Evolutionary conservation across 345 rosid species (phyloP).

Genomic region (Mercurialis annua): DNA sequence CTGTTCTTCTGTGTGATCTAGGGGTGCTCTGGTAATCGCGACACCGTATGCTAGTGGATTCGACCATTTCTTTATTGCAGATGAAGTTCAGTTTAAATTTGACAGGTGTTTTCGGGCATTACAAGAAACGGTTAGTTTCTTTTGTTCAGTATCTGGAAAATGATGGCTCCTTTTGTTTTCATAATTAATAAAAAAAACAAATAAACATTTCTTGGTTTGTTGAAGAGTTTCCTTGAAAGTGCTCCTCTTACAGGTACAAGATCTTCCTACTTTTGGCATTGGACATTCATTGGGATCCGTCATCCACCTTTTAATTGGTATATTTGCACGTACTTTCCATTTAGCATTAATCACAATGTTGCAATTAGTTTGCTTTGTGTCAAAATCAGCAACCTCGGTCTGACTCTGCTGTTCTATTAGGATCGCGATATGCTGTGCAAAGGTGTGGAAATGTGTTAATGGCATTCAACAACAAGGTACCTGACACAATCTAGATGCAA

Average conservation of each 20-base stretch:
- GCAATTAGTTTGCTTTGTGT: conserved; percentile 14
- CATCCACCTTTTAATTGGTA: conserved; percentile 96
- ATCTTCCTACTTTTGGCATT: conserved; percentile 88
- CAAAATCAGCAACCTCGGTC: conserved; percentile 25
- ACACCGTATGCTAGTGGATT: conserved; percentile 98
- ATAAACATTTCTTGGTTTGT: not conserved
- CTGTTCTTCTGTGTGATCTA: conserved; percentile 31
- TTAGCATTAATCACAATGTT: conserved; percentile 5
- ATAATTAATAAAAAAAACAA: no score
- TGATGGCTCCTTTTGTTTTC: not conserved
- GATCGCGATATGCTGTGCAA: conserved; percentile 93
- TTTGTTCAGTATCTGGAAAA: conserved; percentile 6
- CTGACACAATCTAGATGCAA: conserved; percentile 7
- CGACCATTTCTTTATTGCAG: conserved; percentile 91
- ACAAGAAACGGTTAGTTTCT: conserved; percentile 63
- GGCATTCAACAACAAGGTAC: conserved; percentile 98
- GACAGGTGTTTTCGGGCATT: conserved; percentile 78
- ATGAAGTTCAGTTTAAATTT: conserved; percentile 91
- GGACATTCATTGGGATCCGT: conserved; percentile 96
- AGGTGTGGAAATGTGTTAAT: conserved; percentile 79
- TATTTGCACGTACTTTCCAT: conserved; percentile 6
- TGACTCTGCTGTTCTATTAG: conserved; percentile 38
- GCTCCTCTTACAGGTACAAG: conserved; percentile 54
- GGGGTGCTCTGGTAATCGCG: conserved; percentile 92
- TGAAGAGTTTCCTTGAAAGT: conserved; percentile 2